Percentiles rank a stretch among this genome's conserved stretches.
phyloP scores from a whole-genome alignment of 257 asterid species.

The Solanum chilense region DNA sequence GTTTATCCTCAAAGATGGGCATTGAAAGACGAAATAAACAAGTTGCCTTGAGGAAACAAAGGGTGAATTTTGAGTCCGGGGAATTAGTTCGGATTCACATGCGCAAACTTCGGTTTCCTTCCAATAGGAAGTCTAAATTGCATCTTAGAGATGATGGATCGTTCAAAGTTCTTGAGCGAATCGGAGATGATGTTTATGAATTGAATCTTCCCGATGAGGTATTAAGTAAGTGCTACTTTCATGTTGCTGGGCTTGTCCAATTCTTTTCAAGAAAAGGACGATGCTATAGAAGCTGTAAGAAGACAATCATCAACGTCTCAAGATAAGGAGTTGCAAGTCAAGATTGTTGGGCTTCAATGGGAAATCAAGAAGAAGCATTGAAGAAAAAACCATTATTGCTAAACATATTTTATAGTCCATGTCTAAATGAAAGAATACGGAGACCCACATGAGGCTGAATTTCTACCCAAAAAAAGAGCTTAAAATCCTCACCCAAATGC shows the following conservation, averaged over 20 bases:
- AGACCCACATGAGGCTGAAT: not conserved
- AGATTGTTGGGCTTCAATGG: not conserved
- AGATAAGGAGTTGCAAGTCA: not conserved
- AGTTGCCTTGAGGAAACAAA: not conserved
- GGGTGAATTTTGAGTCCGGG: not conserved
- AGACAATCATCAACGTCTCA: not conserved
- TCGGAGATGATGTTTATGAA: not conserved
- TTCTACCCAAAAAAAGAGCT: not conserved
- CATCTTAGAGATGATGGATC: not conserved
- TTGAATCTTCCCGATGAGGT: not conserved
- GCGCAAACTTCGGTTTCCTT: not conserved
- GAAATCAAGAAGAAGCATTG: not conserved
- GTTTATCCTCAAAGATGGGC: not conserved
- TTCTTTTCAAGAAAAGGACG: not conserved
- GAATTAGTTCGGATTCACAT: not conserved
- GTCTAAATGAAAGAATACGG: not conserved
- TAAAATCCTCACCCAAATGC: not conserved
- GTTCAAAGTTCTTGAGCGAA: not conserved
- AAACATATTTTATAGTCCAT: not conserved
- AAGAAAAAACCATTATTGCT: not conserved
- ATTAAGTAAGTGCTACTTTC: not conserved
- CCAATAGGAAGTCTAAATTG: not conserved
- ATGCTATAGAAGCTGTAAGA: not conserved
- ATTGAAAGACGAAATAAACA: not conserved
- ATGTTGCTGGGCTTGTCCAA: not conserved